Evolutionary conservation across 441 rosid species (phyloP).

Genomic region (Populus trichocarpa): DNA sequence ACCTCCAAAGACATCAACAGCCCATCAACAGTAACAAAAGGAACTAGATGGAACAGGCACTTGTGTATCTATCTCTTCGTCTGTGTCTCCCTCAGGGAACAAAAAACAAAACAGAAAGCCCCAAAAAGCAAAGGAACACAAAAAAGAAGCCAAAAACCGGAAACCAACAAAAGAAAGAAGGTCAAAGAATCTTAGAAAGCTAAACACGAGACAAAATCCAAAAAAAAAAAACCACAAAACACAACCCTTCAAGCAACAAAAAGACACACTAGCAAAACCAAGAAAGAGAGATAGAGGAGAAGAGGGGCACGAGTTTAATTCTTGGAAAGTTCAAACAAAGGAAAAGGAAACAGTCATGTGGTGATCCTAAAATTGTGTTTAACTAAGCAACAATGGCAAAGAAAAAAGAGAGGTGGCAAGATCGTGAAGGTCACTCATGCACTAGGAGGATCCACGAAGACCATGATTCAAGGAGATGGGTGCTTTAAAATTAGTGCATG

Average conservation of each 20-base stretch:
- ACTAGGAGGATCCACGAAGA: constrained; percentile 33
- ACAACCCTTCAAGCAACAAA: constrained; percentile 25
- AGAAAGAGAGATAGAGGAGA: constrained; percentile 10
- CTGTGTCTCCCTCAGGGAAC: background rate
- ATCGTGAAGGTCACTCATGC: constrained; percentile 41
- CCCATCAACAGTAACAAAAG: constrained; percentile 24
- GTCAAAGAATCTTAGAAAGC: constrained; percentile 22
- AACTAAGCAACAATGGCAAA: constrained; percentile 1
- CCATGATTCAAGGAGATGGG: constrained; percentile 30
- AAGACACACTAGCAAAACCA: constrained; percentile 19
- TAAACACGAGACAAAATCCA: constrained; percentile 21
- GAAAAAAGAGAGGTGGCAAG: constrained; percentile 21
- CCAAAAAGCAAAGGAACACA: constrained; percentile 13
- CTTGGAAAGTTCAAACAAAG: constrained; percentile 22
- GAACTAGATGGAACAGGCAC: background rate
- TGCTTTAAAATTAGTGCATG: background rate
- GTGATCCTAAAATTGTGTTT: constrained; percentile 37
- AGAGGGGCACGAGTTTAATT: constrained; percentile 2
- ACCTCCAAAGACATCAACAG: constrained; percentile 48
- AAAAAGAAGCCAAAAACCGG: constrained; percentile 13
- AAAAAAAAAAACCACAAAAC: constrained; percentile 26
- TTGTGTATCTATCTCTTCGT: background rate
- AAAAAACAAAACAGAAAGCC: background rate
- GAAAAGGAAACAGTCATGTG: constrained; percentile 41
- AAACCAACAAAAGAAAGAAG: background rate